phyloP scores from a whole-genome alignment of 805 yeast species.

The Barnettozyma sp. region DNA sequence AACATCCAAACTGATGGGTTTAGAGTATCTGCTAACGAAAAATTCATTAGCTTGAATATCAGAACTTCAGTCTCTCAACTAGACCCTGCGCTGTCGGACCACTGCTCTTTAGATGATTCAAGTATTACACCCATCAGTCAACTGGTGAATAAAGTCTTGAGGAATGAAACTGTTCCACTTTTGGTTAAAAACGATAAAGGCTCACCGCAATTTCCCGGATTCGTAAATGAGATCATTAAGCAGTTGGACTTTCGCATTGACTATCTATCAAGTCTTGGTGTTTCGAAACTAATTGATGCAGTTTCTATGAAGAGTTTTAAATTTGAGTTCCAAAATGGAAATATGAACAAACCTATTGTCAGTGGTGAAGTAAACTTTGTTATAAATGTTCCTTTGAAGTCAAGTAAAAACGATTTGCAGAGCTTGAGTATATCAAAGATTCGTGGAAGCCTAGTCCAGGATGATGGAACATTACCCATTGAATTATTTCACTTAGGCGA shows the following conservation, averaged over 20 bases:
- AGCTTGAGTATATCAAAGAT: constrained; percentile 30
- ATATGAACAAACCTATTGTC: constrained; percentile 29
- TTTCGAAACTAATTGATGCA: constrained; percentile 26
- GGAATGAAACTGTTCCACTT: constrained; percentile 17
- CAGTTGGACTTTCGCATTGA: constrained; percentile 13
- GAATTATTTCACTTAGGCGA: constrained; percentile 32
- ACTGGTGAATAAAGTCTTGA: constrained; percentile 12
- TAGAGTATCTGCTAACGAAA: constrained; percentile 14
- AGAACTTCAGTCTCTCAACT: constrained; percentile 9
- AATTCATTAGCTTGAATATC: constrained; percentile 10
- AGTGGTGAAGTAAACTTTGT: constrained; percentile 32
- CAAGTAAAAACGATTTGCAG: constrained; percentile 19
- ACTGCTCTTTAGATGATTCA: constrained; percentile 9
- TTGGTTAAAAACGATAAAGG: constrained; percentile 19
- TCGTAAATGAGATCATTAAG: constrained; percentile 18
- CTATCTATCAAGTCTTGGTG: constrained; percentile 13
- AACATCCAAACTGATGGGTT: constrained; percentile 10
- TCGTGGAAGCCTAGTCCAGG: constrained; percentile 31
- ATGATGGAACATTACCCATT: constrained; percentile 1
- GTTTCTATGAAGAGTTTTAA: constrained; percentile 32
- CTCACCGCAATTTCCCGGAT: constrained; percentile 15
- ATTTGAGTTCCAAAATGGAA: constrained; percentile 30
- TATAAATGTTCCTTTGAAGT: constrained; percentile 25
- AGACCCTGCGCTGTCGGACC: constrained; percentile 3
- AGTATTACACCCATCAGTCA: constrained; percentile 14